Evolutionary conservation across 1,284 basidiomycete genomes (phyloP), one percentile per base, ranked within the genome.

Genomic region (Vanrija sp.): DNA sequence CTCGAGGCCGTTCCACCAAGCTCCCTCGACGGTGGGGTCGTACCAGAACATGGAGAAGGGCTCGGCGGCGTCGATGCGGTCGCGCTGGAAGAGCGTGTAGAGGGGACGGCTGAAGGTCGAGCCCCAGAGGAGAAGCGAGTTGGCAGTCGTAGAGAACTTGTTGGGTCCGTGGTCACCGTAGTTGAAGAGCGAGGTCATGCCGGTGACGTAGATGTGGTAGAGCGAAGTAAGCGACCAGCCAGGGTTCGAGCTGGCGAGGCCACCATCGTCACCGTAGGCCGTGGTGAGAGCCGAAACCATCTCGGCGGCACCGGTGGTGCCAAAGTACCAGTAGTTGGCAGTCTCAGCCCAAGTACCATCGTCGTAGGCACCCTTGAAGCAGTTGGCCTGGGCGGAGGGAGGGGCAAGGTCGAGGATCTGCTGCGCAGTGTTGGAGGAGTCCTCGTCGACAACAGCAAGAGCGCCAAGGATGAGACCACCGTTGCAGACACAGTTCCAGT

Each of bases 21-120:
- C 89, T 53, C 95, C 95, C 18, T 79, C 77, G 46, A 85, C 82
- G 5, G 83, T 79, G 12, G 92, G 85, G 72, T 97, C 82, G 75
- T 98, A 98, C 91, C 92, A 98, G 80, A 98, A 95, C 90, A 98
- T 94, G 68, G 84, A 85, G 83, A 86, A 91, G 0, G 95, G 95
- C 61, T 98, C 95, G 18, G 86, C 78, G 1, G 91, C 86, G 67
- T 98, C 94, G 50, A 79, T 78, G 65, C 88, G 89, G 72, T 98
- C 95, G 57, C 95, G 89, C 77, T 98, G 95, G 83, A 86, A 93
- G 49, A 98, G 82, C 15, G 85, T 80, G 73, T 86, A 95, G 63
- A 79, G 75, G 12, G 95, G 89, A 55, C 81, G 75, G 46, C 85
- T 76, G 77, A 82, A 93, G 24, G 82, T 73, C 18, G 80, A 73